Percentiles rank a stretch among this genome's conserved stretches.
Evolutionary conservation across 805 yeast genomes (phyloP).

Genomic region (Wickerhamomyces rabaulensis): DNA sequence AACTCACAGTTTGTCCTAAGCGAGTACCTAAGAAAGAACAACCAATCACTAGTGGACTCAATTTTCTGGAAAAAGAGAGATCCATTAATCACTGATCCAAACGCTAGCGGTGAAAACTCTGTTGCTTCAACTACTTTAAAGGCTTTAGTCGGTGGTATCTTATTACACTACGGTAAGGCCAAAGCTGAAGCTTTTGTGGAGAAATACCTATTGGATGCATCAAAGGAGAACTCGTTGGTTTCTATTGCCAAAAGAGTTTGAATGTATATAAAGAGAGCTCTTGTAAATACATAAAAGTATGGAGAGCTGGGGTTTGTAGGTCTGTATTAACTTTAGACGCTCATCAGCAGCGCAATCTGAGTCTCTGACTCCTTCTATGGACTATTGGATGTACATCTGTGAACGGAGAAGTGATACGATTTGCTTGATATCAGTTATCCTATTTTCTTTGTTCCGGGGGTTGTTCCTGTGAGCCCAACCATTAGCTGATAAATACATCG

Average conservation of each 20-base stretch:
- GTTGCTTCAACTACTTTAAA: conserved; percentile 48
- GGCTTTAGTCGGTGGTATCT: conserved; percentile 67
- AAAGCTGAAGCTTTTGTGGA: conserved; percentile 55
- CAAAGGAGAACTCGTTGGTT: conserved; percentile 18
- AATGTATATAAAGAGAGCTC: background rate
- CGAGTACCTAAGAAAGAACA: conserved; percentile 42
- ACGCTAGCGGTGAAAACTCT: conserved; percentile 50
- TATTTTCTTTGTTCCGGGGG: too few species aligned
- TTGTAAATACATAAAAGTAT: background rate
- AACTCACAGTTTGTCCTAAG: conserved; percentile 47
- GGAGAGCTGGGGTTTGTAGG: background rate
- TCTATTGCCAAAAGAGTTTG: conserved; percentile 7
- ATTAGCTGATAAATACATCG: too few species aligned
- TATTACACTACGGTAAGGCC: conserved; percentile 53
- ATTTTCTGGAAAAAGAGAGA: conserved; percentile 66
- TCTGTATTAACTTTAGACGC: too few species aligned
- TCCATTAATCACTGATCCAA: conserved; percentile 37
- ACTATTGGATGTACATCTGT: too few species aligned
- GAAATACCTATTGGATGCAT: conserved; percentile 35
- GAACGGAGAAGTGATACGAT: too few species aligned
- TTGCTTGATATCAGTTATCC: too few species aligned
- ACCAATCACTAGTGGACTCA: conserved; percentile 37
- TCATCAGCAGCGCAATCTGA: too few species aligned
- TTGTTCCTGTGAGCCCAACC: too few species aligned
- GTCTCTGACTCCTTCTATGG: too few species aligned